phyloP scores from a whole-genome alignment of 1,284 basidiomycete genomes.

The Puccinia polysora region DNA sequence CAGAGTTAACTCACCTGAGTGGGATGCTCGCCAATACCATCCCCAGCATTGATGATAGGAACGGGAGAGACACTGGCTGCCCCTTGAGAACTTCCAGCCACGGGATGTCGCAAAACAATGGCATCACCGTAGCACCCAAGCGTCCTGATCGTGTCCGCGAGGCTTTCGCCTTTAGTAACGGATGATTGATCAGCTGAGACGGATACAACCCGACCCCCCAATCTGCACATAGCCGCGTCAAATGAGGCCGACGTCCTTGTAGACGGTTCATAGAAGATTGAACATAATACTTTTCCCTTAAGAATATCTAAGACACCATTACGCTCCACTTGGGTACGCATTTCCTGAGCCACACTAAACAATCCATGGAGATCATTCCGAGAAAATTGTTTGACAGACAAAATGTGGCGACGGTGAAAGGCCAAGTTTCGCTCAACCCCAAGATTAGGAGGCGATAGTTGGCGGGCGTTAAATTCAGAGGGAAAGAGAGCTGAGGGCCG shows the following conservation, averaged over 20 bases:
- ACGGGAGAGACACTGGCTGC: conserved; percentile 93
- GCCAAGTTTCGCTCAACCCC: conserved; percentile 53
- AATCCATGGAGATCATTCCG: conserved; percentile 87
- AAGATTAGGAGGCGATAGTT: conserved; percentile 52
- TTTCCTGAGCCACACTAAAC: conserved; percentile 91
- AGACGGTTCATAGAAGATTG: conserved; percentile 96
- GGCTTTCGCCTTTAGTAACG: conserved; percentile 86
- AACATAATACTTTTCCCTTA: conserved; percentile 84
- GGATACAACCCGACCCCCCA: conserved; percentile 88
- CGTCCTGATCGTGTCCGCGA: conserved; percentile 90
- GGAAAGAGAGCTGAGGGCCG: neutral
- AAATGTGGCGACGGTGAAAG: conserved; percentile 80
- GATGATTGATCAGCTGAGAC: conserved; percentile 78
- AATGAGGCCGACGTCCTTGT: conserved; percentile 96
- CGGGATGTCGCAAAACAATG: conserved; percentile 89
- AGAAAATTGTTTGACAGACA: conserved; percentile 89
- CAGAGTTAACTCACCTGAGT: conserved; percentile 60
- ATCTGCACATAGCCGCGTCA: conserved; percentile 97
- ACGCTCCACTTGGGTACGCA: conserved; percentile 91
- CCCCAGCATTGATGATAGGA: conserved; percentile 93
- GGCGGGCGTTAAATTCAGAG: conserved; percentile 16
- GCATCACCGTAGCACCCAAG: conserved; percentile 94
- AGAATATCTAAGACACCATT: conserved; percentile 83
- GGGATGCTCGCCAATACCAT: conserved; percentile 95
- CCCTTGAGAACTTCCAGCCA: conserved; percentile 79